phyloP scores from a whole-genome alignment of 2,329 filamentous ascomycete species.

The Beauveria australis region DNA sequence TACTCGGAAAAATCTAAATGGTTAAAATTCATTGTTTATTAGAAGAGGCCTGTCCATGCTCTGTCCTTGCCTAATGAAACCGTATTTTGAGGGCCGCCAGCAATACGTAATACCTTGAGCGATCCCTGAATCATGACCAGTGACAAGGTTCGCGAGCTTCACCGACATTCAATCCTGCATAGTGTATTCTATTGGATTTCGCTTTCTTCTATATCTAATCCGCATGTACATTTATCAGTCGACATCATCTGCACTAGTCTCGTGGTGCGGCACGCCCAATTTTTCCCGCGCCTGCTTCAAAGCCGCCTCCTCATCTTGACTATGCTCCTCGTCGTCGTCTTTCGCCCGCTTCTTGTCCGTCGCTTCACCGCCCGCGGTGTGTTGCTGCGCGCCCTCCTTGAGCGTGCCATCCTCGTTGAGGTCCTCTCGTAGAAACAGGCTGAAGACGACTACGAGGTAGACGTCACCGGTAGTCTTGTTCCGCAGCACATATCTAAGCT shows the following conservation, averaged over 20 bases:
- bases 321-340: slow-evolving; percentile 16
- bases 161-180: no score
- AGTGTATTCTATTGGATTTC: not conserved
- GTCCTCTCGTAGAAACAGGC: slow-evolving; percentile 62
- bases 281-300: slow-evolving; percentile 32
- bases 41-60: slow-evolving; percentile 16
- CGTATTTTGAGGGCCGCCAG: not conserved
- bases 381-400: slow-evolving; percentile 32
- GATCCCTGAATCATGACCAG: not conserved
- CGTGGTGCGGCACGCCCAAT: slow-evolving; percentile 21
- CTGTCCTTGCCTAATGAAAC: slow-evolving; percentile 16
- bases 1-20: slow-evolving; percentile 14
- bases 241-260: slow-evolving; percentile 34
- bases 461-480: slow-evolving; percentile 65
- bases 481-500: slow-evolving; percentile 85
- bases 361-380: slow-evolving; percentile 10
- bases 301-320: slow-evolving; percentile 27
- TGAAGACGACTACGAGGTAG: slow-evolving; percentile 76
- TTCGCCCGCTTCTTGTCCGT: not conserved
- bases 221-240: slow-evolving; percentile 24
- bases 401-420: slow-evolving; percentile 50
- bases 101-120: no score
- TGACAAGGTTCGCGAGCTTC: no score
- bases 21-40: slow-evolving; percentile 18
- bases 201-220: not conserved